phyloP scores from a whole-genome alignment of 257 asterid species.

The Osmanthus fragrans region DNA sequence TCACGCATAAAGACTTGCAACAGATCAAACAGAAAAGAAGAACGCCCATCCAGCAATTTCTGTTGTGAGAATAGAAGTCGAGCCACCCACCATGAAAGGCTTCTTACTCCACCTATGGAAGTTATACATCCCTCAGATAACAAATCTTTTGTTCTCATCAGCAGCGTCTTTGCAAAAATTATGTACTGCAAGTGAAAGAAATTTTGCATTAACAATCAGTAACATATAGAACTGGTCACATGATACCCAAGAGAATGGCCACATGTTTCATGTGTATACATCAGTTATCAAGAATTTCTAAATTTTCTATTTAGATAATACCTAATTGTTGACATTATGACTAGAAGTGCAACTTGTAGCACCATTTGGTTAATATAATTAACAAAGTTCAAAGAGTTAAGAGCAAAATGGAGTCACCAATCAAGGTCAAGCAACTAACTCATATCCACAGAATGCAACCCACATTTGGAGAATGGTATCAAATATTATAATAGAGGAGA shows the following conservation, averaged over 20 bases:
- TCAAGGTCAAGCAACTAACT: background rate
- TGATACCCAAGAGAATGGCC: background rate
- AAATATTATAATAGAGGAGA: background rate
- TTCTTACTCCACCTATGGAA: slow-evolving; percentile 52
- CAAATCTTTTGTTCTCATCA: slow-evolving; percentile 66
- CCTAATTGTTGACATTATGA: slow-evolving; percentile 1
- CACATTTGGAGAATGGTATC: background rate
- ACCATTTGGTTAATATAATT: background rate
- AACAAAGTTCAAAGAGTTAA: background rate
- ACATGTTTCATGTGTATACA: slow-evolving; percentile 6
- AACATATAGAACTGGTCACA: slow-evolving; percentile 1
- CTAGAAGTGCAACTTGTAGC: background rate
- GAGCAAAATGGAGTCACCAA: background rate
- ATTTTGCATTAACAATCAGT: slow-evolving; percentile 15
- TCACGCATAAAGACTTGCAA: slow-evolving; percentile 67
- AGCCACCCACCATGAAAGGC: slow-evolving; percentile 88
- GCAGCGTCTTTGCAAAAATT: slow-evolving; percentile 69
- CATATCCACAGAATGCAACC: background rate
- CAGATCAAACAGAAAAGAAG: slow-evolving; percentile 79
- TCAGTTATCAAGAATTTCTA: background rate
- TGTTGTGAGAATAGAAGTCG: slow-evolving; percentile 83
- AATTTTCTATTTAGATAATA: background rate
- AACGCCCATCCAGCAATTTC: slow-evolving; percentile 73
- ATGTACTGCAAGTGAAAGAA: slow-evolving; percentile 62
- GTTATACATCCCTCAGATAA: slow-evolving; percentile 48